These are phyloP conservation scores for Bathelium albidoporum DNA, from an alignment of 495 filamentous ascomycete genomes.

Conservation along the genomic window DNA sequence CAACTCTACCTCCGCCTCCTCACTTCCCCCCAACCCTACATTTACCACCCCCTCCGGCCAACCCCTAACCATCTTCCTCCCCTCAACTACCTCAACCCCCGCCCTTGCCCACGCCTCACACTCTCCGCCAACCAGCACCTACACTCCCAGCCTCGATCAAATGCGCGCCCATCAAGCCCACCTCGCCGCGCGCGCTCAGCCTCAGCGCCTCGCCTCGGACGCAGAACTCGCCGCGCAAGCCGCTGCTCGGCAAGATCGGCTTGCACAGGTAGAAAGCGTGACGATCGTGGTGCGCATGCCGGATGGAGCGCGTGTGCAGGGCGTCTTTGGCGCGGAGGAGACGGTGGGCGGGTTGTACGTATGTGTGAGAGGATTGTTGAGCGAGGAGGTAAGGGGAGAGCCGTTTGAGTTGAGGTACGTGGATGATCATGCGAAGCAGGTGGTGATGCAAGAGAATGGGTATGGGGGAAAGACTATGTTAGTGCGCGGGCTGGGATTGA, in stretches of 20 bases:
- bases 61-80: conserved; percentile 61
- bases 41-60: conserved; percentile 26
- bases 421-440: conserved; percentile 17
- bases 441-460: conserved; percentile 18
- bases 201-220: conserved; percentile 60
- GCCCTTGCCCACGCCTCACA: conserved; percentile 50
- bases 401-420: conserved; percentile 45
- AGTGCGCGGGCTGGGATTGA: conserved; percentile 61
- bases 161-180: conserved; percentile 69
- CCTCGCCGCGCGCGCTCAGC: conserved; percentile 51
- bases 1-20: conserved; percentile 12
- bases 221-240: conserved; percentile 52
- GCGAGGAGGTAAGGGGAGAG: conserved; percentile 27
- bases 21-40: not conserved
- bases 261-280: conserved; percentile 55
- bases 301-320: conserved; percentile 62
- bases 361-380: conserved; percentile 48
- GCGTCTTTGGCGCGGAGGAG: conserved; percentile 51
- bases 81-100: conserved; percentile 63
- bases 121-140: too few relatives aligned
- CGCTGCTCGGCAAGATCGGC: conserved; percentile 46
- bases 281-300: conserved; percentile 75
- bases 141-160: conserved; percentile 74
- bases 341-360: conserved; percentile 56
- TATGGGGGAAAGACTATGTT: conserved; percentile 45